Conservation (phyloP, 1,284 basidiomycete species). For the Earliella scabrosa region DNA sequence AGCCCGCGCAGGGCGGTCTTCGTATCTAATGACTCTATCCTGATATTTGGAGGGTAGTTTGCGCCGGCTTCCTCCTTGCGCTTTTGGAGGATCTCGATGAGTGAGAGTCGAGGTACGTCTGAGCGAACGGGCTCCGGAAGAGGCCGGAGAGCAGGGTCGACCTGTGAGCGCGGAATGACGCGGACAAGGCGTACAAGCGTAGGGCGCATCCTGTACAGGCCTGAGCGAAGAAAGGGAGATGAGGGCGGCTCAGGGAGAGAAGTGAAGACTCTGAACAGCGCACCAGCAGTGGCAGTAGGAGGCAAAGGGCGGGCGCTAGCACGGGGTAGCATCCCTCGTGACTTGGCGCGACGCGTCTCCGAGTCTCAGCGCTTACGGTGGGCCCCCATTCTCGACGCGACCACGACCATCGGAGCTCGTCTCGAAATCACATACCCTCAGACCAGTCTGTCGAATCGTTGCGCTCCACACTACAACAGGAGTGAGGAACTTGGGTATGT, state of each 20-base stretch:
- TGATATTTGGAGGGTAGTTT: slow-evolving; percentile 46
- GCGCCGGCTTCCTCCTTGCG: slow-evolving; percentile 42
- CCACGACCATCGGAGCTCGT: no score
- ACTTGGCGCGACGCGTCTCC: slow-evolving; percentile 1
- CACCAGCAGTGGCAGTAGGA: background rate
- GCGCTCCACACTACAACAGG: no score
- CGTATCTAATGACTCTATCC: slow-evolving; percentile 46
- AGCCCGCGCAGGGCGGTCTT: slow-evolving; percentile 42
- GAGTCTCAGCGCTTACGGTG: background rate
- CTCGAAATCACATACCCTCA: no score
- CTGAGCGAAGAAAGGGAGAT: background rate
- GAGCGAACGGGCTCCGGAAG: slow-evolving; percentile 30
- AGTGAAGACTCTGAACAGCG: slow-evolving; percentile 2
- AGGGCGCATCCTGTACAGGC: slow-evolving; percentile 34
- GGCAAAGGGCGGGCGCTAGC: background rate
- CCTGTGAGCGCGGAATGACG: slow-evolving; percentile 42
- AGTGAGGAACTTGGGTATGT: no score
- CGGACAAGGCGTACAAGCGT: slow-evolving; percentile 44
- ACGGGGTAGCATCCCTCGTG: background rate
- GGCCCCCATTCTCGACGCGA: background rate
- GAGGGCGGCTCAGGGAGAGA: background rate
- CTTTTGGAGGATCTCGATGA: slow-evolving; percentile 45
- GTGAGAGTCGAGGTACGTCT: slow-evolving; percentile 34
- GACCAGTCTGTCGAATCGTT: no score
- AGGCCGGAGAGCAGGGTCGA: slow-evolving; percentile 31